Conservation (phyloP, 306 rosid genomes). For the Herpetospermum pedunculosum region DNA sequence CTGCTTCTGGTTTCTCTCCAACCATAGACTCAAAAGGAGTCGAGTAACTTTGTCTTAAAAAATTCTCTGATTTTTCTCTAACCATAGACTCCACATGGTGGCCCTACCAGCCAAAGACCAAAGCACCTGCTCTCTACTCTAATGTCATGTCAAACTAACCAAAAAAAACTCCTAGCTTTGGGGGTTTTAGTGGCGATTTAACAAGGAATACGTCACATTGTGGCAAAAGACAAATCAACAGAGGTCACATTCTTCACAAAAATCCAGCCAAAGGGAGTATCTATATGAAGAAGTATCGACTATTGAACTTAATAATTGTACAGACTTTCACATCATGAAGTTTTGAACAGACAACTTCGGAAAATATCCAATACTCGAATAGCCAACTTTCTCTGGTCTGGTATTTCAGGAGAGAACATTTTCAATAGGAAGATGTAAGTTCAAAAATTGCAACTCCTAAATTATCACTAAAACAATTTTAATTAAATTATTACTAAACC, state of each 20-base stretch:
- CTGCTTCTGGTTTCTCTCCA: no score
- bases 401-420: no score
- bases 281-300: background rate
- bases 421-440: background rate
- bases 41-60: no score
- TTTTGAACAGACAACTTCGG: background rate
- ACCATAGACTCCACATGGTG: no score
- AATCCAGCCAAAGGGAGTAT: background rate
- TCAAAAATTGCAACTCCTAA: background rate
- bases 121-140: background rate
- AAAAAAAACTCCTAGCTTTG: background rate
- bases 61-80: no score
- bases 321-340: background rate
- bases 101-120: no score
- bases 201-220: background rate
- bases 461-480: background rate
- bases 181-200: background rate
- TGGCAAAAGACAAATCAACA: background rate
- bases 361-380: background rate
- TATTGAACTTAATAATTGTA: background rate
- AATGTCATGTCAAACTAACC: background rate
- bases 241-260: background rate
- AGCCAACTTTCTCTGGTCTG: background rate
- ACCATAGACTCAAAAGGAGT: no score
- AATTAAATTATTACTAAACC: background rate